Percentiles rank a stretch among this genome's conserved stretches.
phyloP scores from a whole-genome alignment of 2,329 filamentous ascomycete species.

The Calcarisporium arbuscula region DNA sequence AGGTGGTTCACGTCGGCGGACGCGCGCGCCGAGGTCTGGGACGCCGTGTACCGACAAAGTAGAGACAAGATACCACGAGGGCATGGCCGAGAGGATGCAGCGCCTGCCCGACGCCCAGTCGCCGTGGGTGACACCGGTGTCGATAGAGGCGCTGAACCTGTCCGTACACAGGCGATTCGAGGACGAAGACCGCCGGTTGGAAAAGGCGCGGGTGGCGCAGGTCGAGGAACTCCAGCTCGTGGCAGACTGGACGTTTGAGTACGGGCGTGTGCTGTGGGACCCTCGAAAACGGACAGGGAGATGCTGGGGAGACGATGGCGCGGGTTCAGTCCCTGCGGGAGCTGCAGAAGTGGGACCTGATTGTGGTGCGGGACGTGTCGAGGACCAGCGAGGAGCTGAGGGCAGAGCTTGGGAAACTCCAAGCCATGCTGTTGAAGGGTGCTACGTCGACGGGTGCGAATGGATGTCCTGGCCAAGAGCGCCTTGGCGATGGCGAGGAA shows the following conservation, averaged over 20 bases:
- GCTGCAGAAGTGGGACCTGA: constrained; percentile 15
- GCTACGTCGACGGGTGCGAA: too few relatives aligned
- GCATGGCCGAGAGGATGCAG: not conserved
- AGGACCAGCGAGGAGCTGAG: constrained; percentile 11
- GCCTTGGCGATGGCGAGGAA: too few relatives aligned
- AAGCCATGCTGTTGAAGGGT: too few relatives aligned
- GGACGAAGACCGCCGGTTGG: constrained; percentile 8
- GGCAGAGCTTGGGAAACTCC: too few relatives aligned
- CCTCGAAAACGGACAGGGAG: constrained; percentile 10
- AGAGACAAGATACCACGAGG: not conserved
- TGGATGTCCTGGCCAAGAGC: too few relatives aligned
- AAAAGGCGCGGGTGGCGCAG: constrained; percentile 6
- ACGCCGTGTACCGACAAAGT: not conserved
- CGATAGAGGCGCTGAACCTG: not conserved
- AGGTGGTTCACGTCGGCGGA: constrained; percentile 7
- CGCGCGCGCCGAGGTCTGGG: constrained; percentile 8
- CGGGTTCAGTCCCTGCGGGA: constrained; percentile 12
- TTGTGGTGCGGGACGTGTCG: constrained; percentile 15
- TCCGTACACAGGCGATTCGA: not conserved
- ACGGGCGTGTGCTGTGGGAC: constrained; percentile 15
- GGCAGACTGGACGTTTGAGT: constrained; percentile 20
- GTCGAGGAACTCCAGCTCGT: constrained; percentile 20
- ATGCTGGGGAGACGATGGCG: not conserved
- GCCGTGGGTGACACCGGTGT: too few relatives aligned
- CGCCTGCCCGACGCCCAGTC: too few relatives aligned